A percentile compares a stretch with the other conserved stretches of the same genome.
Conservation (phyloP, 345 rosid species). For the Turnera subulata region DNA sequence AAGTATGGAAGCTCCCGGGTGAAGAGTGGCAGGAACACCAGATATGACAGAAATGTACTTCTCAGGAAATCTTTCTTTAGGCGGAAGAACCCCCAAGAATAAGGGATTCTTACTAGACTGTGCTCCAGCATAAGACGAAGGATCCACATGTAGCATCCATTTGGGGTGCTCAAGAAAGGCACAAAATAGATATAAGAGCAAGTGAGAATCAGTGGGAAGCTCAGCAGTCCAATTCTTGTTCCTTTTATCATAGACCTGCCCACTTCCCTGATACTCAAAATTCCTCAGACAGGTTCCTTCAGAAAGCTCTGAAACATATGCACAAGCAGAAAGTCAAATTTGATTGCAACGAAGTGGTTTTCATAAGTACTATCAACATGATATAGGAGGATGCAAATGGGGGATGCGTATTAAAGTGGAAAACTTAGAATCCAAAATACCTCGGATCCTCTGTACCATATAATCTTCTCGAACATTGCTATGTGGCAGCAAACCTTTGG, state of each 20-base stretch:
- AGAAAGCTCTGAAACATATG: slow-evolving; percentile 57
- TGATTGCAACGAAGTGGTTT: too few species aligned
- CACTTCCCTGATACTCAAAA: slow-evolving; percentile 68
- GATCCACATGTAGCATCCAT: slow-evolving; percentile 97
- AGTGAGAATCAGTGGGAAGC: slow-evolving; percentile 86
- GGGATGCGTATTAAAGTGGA: slow-evolving; percentile 1
- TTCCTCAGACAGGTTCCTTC: slow-evolving; percentile 95
- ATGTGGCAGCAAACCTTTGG: slow-evolving; percentile 80
- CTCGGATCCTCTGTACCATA: slow-evolving; percentile 71
- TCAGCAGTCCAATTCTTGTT: slow-evolving; percentile 77
- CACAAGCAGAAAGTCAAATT: background rate
- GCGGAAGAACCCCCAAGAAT: slow-evolving; percentile 76
- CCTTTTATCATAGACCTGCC: slow-evolving; percentile 57
- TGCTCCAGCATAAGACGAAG: slow-evolving; percentile 69
- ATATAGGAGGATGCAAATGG: slow-evolving; percentile 1
- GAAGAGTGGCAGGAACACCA: slow-evolving; percentile 63
- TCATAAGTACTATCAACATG: too few species aligned
- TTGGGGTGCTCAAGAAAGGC: slow-evolving; percentile 93
- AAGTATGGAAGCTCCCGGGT: slow-evolving; percentile 82
- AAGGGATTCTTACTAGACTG: slow-evolving; percentile 86
- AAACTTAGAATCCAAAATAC: slow-evolving; percentile 29
- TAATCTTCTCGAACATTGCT: slow-evolving; percentile 67
- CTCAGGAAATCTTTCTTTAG: slow-evolving; percentile 91
- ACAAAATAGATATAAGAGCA: slow-evolving; percentile 84
- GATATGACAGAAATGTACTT: slow-evolving; percentile 72